These are phyloP conservation scores for Fragaria ananassa DNA, from an alignment of 306 rosid species.

Conservation along the genomic window DNA sequence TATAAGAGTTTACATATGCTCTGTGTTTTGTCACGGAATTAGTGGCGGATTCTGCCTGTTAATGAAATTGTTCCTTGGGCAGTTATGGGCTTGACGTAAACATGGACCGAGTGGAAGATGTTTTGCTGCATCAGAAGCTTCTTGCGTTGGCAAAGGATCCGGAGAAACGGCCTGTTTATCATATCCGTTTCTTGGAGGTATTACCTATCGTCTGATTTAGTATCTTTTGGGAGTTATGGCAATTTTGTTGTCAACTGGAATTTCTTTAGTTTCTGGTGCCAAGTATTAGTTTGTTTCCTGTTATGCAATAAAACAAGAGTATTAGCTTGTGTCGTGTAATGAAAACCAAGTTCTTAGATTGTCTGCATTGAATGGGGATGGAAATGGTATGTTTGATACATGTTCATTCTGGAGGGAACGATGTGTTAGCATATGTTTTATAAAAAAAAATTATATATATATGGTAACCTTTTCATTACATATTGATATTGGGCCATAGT, in stretches of 20 bases:
- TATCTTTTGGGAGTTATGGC: not conserved
- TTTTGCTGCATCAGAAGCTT: slow-evolving; percentile 77
- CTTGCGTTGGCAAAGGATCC: slow-evolving; percentile 87
- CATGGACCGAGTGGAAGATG: slow-evolving; percentile 93
- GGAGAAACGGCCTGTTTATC: slow-evolving; percentile 81
- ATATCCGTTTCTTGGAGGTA: slow-evolving; percentile 92
- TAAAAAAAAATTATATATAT: not conserved
- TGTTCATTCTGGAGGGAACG: not conserved
- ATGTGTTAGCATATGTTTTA: not conserved
- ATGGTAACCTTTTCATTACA: not conserved
- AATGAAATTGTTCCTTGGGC: slow-evolving; percentile 29
- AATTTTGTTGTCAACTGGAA: not conserved
- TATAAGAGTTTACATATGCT: not conserved
- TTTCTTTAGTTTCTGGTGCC: not conserved
- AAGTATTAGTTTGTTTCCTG: slow-evolving; percentile 8
- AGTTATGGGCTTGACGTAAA: slow-evolving; percentile 96
- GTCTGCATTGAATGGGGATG: not conserved
- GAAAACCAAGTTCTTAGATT: not conserved
- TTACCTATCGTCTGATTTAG: slow-evolving; percentile 17
- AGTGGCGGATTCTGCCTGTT: not conserved
- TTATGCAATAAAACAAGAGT: not conserved
- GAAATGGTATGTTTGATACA: not conserved
- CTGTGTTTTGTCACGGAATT: not conserved
- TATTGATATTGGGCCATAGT: not conserved
- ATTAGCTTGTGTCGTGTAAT: not conserved